phyloP scores from a whole-genome alignment of 495 filamentous ascomycete species.

The Neurospora cerealis region DNA sequence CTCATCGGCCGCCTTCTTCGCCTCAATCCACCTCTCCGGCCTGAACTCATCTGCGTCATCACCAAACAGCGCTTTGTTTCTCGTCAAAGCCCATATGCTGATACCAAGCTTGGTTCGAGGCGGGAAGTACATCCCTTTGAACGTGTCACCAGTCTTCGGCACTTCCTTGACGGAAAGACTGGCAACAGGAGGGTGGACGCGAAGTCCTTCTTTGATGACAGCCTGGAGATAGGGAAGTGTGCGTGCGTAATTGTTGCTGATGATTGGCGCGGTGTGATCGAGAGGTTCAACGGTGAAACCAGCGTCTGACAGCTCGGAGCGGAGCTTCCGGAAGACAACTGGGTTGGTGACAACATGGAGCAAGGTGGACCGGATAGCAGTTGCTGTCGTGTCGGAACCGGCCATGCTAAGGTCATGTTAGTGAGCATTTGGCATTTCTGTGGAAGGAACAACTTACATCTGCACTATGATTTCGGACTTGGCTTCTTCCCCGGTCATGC shows the following conservation, averaged over 20 bases:
- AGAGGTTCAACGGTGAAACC: slow-evolving; percentile 10
- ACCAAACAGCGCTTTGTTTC: slow-evolving; percentile 3
- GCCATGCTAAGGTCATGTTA: slow-evolving; percentile 5
- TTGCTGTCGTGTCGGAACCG: slow-evolving; percentile 10
- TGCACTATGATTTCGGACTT: slow-evolving; percentile 18
- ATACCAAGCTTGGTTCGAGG: background rate
- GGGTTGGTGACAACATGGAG: slow-evolving; percentile 11
- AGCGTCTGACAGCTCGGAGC: slow-evolving; percentile 43
- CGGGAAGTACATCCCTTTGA: background rate
- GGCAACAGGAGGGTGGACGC: slow-evolving; percentile 1
- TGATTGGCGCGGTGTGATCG: background rate
- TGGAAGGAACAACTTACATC: background rate
- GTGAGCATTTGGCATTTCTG: background rate
- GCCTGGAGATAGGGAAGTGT: background rate
- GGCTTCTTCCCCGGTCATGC: slow-evolving; percentile 19
- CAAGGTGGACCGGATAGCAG: slow-evolving; percentile 7
- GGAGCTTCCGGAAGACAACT: slow-evolving; percentile 40
- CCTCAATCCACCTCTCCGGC: slow-evolving; percentile 8
- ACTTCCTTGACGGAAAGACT: background rate
- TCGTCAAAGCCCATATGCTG: background rate
- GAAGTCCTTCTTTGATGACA: background rate
- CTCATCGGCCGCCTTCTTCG: background rate
- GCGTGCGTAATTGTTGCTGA: background rate
- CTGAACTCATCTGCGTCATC: slow-evolving; percentile 3
- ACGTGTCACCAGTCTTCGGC: background rate